Evolutionary conservation across 306 rosid species (phyloP).

Genomic region (Pterocarpus santalinus): DNA sequence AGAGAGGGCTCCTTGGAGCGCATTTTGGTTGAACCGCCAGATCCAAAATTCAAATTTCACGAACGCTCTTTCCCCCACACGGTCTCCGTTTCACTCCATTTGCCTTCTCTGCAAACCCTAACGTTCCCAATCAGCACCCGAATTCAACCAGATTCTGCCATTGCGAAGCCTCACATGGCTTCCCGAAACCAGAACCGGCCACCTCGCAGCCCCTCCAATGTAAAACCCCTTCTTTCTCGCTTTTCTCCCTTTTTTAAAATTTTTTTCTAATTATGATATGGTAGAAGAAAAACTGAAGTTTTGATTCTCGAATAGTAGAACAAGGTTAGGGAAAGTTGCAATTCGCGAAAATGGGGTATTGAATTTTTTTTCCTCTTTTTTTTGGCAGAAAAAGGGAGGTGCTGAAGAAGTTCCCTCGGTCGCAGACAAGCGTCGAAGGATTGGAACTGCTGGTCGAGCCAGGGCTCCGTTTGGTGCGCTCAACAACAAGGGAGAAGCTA

Average conservation of each 20-base stretch:
- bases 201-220: constrained; percentile 77
- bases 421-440: constrained; percentile 68
- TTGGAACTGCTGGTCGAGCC: constrained; percentile 64
- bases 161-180: constrained; percentile 59
- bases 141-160: not conserved
- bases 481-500: constrained; percentile 53
- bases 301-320: no score
- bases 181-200: constrained; percentile 87
- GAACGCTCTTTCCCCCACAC: constrained; percentile 31
- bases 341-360: not conserved
- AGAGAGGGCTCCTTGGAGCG: not conserved
- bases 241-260: not conserved
- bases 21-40: constrained; percentile 50
- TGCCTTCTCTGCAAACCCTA: constrained; percentile 50
- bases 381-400: constrained; percentile 64
- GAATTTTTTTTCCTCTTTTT: not conserved
- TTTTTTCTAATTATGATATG: not conserved
- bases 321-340: not conserved
- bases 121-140: constrained; percentile 34
- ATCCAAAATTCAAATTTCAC: constrained; percentile 68
- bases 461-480: constrained; percentile 61
- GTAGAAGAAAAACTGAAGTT: not conserved
- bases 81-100: not conserved
- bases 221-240: constrained; percentile 42
- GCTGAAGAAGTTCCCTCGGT: constrained; percentile 57